Conservation (phyloP, 2,329 filamentous ascomycete species). For the Ampelomyces quisqualis region DNA sequence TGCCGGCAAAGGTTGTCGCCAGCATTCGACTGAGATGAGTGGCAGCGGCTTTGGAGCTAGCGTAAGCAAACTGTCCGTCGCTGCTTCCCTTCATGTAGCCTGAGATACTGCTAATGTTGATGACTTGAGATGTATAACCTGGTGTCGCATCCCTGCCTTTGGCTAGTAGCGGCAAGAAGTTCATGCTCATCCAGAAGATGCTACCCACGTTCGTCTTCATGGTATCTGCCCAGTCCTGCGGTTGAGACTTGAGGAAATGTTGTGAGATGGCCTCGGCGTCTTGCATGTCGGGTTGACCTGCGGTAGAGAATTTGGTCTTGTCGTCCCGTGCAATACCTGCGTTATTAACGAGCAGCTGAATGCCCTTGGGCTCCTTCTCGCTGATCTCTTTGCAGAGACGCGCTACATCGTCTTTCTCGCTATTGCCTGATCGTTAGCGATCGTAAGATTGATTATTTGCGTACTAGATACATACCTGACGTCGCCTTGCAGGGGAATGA, state of each 20-base stretch:
- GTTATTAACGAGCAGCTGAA: conserved; percentile 58
- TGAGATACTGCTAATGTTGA: conserved; percentile 57
- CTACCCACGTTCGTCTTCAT: conserved; percentile 55
- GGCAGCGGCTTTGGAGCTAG: conserved; percentile 52
- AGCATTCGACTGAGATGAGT: conserved; percentile 51
- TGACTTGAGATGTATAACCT: conserved; percentile 53
- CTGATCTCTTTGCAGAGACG: conserved; percentile 45
- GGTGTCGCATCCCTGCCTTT: conserved; percentile 51
- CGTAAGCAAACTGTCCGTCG: conserved; percentile 56
- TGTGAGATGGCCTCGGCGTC: conserved; percentile 52
- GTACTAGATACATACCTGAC: no score
- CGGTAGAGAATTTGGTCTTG: conserved; percentile 51
- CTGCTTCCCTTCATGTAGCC: conserved; percentile 53
- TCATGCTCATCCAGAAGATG: conserved; percentile 56
- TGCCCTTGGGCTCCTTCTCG: conserved; percentile 53
- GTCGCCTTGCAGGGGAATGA: conserved; percentile 43
- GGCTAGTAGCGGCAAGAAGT: conserved; percentile 56
- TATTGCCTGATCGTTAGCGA: no score
- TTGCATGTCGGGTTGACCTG: conserved; percentile 53
- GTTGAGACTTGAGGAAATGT: conserved; percentile 53
- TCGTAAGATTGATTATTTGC: no score
- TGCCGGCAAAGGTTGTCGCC: conserved; percentile 47
- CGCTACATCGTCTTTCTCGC: conserved; percentile 53
- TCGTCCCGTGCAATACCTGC: conserved; percentile 57
- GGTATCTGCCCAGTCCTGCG: conserved; percentile 52